A percentile compares a stretch with the other conserved stretches of the same genome.
These are phyloP conservation scores for Phytopythium boreale DNA, from an alignment of 352 stramenopile genomes.

Conservation along the genomic window DNA sequence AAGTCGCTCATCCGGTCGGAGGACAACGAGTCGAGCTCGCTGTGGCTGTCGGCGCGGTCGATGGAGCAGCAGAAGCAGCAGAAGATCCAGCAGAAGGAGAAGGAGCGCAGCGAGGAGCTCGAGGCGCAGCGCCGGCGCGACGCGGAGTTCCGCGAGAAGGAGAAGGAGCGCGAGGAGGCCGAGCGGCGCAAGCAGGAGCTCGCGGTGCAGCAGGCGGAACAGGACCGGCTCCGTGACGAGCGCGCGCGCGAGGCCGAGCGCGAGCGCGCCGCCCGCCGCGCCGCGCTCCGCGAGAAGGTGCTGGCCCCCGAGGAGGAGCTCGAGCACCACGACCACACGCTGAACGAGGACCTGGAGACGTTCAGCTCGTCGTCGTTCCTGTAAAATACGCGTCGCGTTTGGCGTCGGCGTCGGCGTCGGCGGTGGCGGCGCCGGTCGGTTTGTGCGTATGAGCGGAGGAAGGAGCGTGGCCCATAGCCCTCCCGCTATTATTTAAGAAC, in stretches of 20 bases:
- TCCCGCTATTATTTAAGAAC: constrained; percentile 35
- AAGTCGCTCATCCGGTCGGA: constrained; percentile 55
- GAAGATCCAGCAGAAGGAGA: constrained; percentile 84
- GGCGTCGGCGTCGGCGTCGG: too few species aligned
- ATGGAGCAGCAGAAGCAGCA: constrained; percentile 89
- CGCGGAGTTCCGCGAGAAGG: constrained; percentile 58
- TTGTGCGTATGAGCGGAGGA: constrained; percentile 1
- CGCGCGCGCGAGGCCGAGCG: constrained; percentile 58
- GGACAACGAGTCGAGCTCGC: constrained; percentile 67
- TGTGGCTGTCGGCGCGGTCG: constrained; percentile 80
- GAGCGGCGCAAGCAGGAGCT: constrained; percentile 63
- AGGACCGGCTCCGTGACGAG: constrained; percentile 54
- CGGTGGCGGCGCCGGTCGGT: constrained; percentile 27
- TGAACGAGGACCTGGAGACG: constrained; percentile 78
- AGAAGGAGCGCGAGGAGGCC: constrained; percentile 61
- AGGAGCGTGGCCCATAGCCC: background rate
- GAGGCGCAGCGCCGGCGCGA: constrained; percentile 67
- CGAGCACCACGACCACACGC: constrained; percentile 65
- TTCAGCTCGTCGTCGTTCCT: constrained; percentile 90
- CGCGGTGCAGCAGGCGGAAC: constrained; percentile 39
- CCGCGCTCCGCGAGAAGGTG: constrained; percentile 67
- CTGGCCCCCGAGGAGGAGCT: constrained; percentile 47
- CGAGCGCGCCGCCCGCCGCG: constrained; percentile 44
- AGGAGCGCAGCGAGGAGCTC: constrained; percentile 62
- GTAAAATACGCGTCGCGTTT: constrained; percentile 29